Evolutionary conservation across 345 rosid genomes (phyloP).

Genomic region (Arabidopsis arenosa): DNA sequence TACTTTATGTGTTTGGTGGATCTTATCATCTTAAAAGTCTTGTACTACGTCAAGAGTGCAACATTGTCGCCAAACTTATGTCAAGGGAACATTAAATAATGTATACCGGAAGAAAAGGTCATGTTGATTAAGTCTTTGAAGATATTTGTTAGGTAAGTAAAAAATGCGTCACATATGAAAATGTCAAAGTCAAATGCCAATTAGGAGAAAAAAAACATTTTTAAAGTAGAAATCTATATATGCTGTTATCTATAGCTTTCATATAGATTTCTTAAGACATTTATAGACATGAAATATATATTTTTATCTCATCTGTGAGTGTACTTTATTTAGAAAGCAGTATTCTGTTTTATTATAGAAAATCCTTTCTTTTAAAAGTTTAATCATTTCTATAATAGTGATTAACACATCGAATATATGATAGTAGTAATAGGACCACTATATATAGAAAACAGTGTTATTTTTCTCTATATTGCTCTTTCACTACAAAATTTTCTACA

Average conservation of each 20-base stretch:
- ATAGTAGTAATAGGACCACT: background rate
- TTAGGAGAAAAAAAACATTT: background rate
- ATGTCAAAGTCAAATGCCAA: slow-evolving; percentile 10
- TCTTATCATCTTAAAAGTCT: slow-evolving; percentile 17
- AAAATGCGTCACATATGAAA: slow-evolving; percentile 2
- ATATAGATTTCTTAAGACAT: slow-evolving; percentile 1
- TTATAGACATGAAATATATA: background rate
- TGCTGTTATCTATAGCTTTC: slow-evolving; percentile 35
- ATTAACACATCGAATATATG: background rate
- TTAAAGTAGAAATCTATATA: background rate
- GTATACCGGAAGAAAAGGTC: background rate
- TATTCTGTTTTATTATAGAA: slow-evolving; percentile 28
- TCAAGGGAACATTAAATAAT: background rate
- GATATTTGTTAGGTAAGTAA: background rate
- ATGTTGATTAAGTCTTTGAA: background rate
- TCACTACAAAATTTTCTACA: background rate
- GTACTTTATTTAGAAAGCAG: slow-evolving; percentile 36
- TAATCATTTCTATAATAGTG: background rate
- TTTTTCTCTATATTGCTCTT: background rate
- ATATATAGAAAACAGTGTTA: slow-evolving; percentile 9
- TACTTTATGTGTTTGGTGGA: slow-evolving; percentile 3
- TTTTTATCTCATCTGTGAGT: background rate
- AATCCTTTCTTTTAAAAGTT: background rate
- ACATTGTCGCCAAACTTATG: slow-evolving; percentile 29
- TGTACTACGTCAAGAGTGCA: slow-evolving; percentile 9